A percentile compares a stretch with the other conserved stretches of the same genome.
Conservation (phyloP, 257 asterid genomes). For the Petunia axillaris region DNA sequence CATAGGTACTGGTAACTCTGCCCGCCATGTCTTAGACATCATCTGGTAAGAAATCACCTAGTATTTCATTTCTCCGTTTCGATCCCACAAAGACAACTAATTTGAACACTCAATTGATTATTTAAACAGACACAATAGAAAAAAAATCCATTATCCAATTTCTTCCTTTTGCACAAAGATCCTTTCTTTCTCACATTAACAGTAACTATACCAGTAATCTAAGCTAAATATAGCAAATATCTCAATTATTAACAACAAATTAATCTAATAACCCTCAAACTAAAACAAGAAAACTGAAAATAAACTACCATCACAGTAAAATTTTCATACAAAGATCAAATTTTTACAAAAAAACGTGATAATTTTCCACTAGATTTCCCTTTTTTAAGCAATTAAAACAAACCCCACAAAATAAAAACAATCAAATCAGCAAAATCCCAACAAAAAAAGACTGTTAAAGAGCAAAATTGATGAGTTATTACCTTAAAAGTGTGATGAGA, state of each 20-base stretch:
- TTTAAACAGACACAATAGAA: too few relatives aligned
- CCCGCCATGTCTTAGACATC: too few relatives aligned
- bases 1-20: too few relatives aligned
- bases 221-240: not conserved
- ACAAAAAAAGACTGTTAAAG: not conserved
- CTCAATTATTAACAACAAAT: not conserved
- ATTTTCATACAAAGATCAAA: not conserved
- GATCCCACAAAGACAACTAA: too few relatives aligned
- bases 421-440: slow-evolving; percentile 11
- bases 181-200: slow-evolving; percentile 1
- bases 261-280: not conserved
- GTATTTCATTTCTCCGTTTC: too few relatives aligned
- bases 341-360: not conserved
- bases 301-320: not conserved
- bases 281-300: not conserved
- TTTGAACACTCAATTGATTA: too few relatives aligned
- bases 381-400: not conserved
- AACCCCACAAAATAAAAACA: not conserved
- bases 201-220: not conserved
- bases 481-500: slow-evolving; percentile 5
- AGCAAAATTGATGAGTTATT: not conserved
- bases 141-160: not conserved
- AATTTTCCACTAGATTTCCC: not conserved
- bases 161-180: not conserved
- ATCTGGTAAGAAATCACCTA: too few relatives aligned